Percentiles rank a stretch among this genome's conserved stretches.
phyloP scores from a whole-genome alignment of 2,329 filamentous ascomycete genomes.

The Microthyrium microscopicum region DNA sequence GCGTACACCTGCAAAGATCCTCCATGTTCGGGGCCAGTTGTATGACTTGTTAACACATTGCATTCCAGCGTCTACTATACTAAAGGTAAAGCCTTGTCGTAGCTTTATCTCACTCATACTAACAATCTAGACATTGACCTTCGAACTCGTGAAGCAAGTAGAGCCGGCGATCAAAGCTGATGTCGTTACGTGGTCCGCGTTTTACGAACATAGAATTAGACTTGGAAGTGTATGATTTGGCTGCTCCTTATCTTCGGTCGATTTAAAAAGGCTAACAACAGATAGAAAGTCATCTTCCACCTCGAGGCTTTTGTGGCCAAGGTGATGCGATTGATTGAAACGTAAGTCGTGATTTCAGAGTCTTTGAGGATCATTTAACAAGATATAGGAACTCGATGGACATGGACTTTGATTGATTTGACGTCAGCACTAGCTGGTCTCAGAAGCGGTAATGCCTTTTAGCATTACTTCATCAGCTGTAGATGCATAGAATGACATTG shows the following conservation, averaged over 20 bases:
- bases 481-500: no score
- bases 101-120: no score
- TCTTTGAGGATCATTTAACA: constrained; percentile 7
- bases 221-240: constrained; percentile 45
- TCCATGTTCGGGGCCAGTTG: constrained; percentile 81
- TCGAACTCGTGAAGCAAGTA: constrained; percentile 68
- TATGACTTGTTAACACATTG: constrained; percentile 96
- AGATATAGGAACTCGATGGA: constrained; percentile 46
- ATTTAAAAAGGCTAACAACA: neutral
- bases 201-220: constrained; percentile 90
- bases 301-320: constrained; percentile 96
- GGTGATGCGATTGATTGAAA: constrained; percentile 92
- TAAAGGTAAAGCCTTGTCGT: constrained; percentile 40
- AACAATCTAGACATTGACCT: constrained; percentile 53
- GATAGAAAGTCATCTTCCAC: constrained; percentile 84
- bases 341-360: constrained; percentile 33
- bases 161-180: constrained; percentile 84
- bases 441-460: no score
- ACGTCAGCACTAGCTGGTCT: no score
- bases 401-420: constrained; percentile 47
- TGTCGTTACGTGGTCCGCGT: constrained; percentile 88
- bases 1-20: constrained; percentile 73
- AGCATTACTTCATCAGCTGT: no score
- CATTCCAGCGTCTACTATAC: constrained; percentile 83
- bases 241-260: neutral